Percentiles rank a stretch among this genome's conserved stretches.
These are phyloP conservation scores for Canna indica DNA, from an alignment of 176 grass and related monocot genomes.

Conservation along the genomic window DNA sequence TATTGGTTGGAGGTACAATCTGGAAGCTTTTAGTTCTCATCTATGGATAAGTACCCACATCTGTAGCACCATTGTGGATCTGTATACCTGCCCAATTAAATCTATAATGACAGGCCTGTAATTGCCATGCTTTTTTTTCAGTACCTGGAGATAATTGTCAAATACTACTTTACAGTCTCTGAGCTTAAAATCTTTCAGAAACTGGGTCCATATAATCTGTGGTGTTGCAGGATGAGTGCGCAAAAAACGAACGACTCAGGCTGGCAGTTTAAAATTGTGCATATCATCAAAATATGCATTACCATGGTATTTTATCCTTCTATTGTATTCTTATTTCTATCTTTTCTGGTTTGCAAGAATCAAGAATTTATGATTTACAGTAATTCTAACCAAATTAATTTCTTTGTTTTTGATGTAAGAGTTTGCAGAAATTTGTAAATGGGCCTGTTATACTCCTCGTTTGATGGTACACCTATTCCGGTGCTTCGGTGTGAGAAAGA, in stretches of 20 bases:
- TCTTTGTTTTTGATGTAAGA: neutral
- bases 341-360: neutral
- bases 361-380: neutral
- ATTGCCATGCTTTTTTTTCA: too few species aligned
- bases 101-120: too few species aligned
- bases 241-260: neutral
- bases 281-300: neutral
- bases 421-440: neutral
- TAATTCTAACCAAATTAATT: neutral
- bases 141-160: neutral
- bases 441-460: neutral
- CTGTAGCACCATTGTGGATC: too few species aligned
- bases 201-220: neutral
- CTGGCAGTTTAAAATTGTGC: neutral
- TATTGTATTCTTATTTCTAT: neutral
- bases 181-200: neutral
- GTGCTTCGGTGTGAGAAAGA: neutral
- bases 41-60: too few species aligned
- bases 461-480: neutral
- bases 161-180: neutral
- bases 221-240: conserved; percentile 13
- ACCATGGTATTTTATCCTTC: neutral
- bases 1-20: too few species aligned
- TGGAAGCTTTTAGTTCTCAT: too few species aligned
- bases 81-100: too few species aligned